Conservation (phyloP, 176 grass and related monocot genomes). For the Aegilops tauschii region DNA sequence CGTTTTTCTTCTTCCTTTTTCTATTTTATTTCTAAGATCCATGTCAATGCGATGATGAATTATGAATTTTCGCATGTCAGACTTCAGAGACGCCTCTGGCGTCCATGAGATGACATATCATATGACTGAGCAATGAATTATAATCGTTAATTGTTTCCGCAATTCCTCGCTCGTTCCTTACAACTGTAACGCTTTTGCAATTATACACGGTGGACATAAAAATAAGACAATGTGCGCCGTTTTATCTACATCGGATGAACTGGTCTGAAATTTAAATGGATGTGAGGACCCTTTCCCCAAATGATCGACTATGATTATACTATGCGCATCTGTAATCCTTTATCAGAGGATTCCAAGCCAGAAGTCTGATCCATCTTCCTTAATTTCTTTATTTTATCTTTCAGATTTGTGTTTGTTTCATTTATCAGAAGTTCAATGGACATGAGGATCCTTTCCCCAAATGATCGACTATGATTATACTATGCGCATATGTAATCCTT, state of each 20-base stretch:
- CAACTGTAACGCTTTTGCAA: too few species aligned
- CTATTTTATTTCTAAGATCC: neutral
- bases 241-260: too few species aligned
- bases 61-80: constrained; percentile 70
- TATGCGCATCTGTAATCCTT: neutral
- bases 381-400: neutral
- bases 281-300: neutral
- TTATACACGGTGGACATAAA: too few species aligned
- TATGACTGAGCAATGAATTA: constrained; percentile 38
- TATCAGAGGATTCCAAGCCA: neutral
- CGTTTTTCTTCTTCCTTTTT: too few species aligned
- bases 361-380: neutral
- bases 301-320: neutral
- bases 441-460: neutral
- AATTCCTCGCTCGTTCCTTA: too few species aligned
- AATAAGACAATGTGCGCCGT: too few species aligned
- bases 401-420: neutral
- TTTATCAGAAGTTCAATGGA: neutral
- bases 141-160: neutral
- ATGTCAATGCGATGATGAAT: constrained; percentile 37
- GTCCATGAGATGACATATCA: constrained; percentile 59
- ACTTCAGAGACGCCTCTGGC: constrained; percentile 54
- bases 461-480: neutral
- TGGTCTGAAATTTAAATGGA: neutral
- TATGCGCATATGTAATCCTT: neutral